These are phyloP conservation scores for Talaromyces thailandensis DNA, from an alignment of 495 filamentous ascomycete species.

Conservation along the genomic window DNA sequence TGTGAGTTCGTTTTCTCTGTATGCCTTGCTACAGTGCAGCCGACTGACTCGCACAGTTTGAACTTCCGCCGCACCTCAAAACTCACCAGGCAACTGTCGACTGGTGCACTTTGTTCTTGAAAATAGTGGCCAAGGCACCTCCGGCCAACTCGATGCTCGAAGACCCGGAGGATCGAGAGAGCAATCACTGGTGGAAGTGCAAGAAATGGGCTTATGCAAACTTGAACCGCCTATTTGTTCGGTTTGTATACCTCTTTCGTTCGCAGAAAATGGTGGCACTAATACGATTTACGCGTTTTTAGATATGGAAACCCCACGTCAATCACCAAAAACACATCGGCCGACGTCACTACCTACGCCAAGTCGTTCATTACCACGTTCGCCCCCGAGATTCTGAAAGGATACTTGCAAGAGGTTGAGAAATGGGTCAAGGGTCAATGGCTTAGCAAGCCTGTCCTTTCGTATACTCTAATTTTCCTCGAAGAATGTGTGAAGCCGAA, in stretches of 20 bases:
- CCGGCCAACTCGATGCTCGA: slow-evolving; percentile 72
- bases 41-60: slow-evolving; percentile 49
- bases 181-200: slow-evolving; percentile 98
- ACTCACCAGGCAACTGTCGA: slow-evolving; percentile 76
- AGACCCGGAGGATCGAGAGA: slow-evolving; percentile 77
- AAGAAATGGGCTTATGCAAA: slow-evolving; percentile 99
- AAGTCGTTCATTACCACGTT: slow-evolving; percentile 87
- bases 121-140: slow-evolving; percentile 75
- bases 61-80: slow-evolving; percentile 68
- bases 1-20: slow-evolving; percentile 44
- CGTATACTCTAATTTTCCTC: slow-evolving; percentile 84
- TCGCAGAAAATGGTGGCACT: background rate
- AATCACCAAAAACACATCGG: slow-evolving; percentile 55
- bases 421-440: slow-evolving; percentile 96
- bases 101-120: slow-evolving; percentile 91
- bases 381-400: slow-evolving; percentile 89
- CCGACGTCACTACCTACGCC: slow-evolving; percentile 67
- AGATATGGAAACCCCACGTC: slow-evolving; percentile 84
- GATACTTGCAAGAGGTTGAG: slow-evolving; percentile 86
- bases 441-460: slow-evolving; percentile 88
- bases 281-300: slow-evolving; percentile 10
- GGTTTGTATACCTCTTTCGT: slow-evolving; percentile 40
- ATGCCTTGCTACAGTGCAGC: slow-evolving; percentile 12
- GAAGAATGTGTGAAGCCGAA: slow-evolving; percentile 98
- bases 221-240: slow-evolving; percentile 87